Evolutionary conservation across 2,329 filamentous ascomycete species (phyloP).

Genomic region (Nannizzia gypsea): DNA sequence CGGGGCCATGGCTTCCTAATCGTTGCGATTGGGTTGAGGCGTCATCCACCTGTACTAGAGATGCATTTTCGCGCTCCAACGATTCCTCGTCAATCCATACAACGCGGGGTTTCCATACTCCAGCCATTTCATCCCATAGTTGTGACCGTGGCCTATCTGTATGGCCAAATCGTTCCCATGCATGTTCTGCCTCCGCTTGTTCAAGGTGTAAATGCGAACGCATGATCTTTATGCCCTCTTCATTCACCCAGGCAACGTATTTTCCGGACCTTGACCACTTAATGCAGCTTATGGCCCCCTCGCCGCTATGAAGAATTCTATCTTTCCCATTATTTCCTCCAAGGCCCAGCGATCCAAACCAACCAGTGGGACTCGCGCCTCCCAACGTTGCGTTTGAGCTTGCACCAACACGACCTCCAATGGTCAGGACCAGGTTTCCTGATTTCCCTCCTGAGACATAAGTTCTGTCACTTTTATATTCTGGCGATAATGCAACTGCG

Average conservation of each 20-base stretch:
- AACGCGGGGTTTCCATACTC: slow-evolving; percentile 81
- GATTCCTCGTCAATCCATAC: slow-evolving; percentile 86
- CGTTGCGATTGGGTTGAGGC: slow-evolving; percentile 7
- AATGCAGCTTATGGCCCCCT: slow-evolving; percentile 80
- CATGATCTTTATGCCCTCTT: slow-evolving; percentile 97
- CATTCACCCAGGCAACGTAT: slow-evolving; percentile 91
- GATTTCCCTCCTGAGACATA: slow-evolving; percentile 87
- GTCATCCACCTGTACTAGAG: slow-evolving; percentile 17
- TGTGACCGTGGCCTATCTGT: slow-evolving; percentile 76
- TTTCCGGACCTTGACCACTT: slow-evolving; percentile 91
- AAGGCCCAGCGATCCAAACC: slow-evolving; percentile 80
- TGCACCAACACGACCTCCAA: slow-evolving; percentile 64
- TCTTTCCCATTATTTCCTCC: slow-evolving; percentile 64
- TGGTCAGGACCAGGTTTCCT: slow-evolving; percentile 75
- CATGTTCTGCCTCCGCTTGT: slow-evolving; percentile 60
- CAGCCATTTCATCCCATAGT: slow-evolving; percentile 91
- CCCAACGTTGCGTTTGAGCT: slow-evolving; percentile 78
- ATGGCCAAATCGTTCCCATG: slow-evolving; percentile 91
- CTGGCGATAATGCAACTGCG: slow-evolving; percentile 83
- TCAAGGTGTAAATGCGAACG: slow-evolving; percentile 74
- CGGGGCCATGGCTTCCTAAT: slow-evolving; percentile 27
- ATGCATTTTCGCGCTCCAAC: slow-evolving; percentile 59
- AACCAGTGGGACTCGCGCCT: slow-evolving; percentile 59
- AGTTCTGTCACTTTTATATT: slow-evolving; percentile 77
- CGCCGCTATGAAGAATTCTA: slow-evolving; percentile 76